A percentile compares a stretch with the other conserved stretches of the same genome.
phyloP scores from a whole-genome alignment of 1,139 yeast species.

The Hyphopichia wangnamkhiaoensis region DNA sequence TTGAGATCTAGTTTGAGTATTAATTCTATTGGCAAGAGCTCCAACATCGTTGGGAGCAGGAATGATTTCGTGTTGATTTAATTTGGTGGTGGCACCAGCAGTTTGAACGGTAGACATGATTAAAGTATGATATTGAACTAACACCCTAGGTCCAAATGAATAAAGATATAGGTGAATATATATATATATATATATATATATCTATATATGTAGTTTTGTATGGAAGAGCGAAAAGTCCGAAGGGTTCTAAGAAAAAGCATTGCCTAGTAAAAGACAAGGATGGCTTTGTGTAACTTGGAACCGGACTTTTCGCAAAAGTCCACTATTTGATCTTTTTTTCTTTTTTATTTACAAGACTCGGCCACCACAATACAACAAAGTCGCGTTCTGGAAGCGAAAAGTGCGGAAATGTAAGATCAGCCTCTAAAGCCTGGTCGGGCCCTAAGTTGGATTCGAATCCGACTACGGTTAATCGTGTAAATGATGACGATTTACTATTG shows the following conservation, averaged over 20 bases:
- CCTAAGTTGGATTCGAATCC: no score
- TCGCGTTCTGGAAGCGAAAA: no score
- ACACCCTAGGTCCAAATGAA: no score
- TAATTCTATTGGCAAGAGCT: conserved; percentile 81
- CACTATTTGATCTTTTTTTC: background rate
- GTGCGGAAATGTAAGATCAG: no score
- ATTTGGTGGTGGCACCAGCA: conserved; percentile 36
- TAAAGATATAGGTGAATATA: background rate
- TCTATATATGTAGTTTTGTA: background rate
- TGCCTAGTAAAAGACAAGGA: no score
- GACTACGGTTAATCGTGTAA: background rate
- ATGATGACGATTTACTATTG: background rate
- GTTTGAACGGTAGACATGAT: conserved; percentile 13
- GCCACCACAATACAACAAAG: no score
- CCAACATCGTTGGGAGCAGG: conserved; percentile 77
- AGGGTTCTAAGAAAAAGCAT: background rate
- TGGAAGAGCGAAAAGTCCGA: background rate
- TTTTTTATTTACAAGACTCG: no score
- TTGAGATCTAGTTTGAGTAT: conserved; percentile 59
- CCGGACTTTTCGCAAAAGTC: conserved; percentile 1
- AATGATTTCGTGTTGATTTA: conserved; percentile 58
- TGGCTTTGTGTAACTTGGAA: background rate
- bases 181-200: background rate
- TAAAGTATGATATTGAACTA: no score
- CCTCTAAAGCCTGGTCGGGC: no score